A percentile compares a stretch with the other conserved stretches of the same genome.
These are phyloP conservation scores for Globisporangium paddicum DNA, from an alignment of 352 stramenopile species.

Conservation along the genomic window DNA sequence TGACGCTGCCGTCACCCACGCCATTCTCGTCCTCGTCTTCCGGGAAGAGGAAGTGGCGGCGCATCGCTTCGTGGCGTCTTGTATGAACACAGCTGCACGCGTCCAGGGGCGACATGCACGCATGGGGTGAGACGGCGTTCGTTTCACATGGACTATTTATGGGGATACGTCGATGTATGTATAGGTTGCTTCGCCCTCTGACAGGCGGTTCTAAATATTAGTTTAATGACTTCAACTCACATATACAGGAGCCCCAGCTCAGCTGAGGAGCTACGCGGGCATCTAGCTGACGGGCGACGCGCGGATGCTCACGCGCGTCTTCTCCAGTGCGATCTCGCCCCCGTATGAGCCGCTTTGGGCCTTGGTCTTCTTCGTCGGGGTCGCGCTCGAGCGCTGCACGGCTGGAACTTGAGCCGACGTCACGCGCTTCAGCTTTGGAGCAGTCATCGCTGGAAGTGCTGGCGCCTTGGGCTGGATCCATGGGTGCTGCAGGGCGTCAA, in stretches of 20 bases:
- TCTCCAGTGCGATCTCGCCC: slow-evolving; percentile 58
- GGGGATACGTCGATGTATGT: neutral
- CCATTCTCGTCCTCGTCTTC: slow-evolving; percentile 55
- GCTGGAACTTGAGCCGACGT: neutral
- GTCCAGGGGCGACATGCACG: neutral
- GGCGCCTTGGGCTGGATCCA: slow-evolving; percentile 22
- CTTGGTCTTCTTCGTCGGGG: slow-evolving; percentile 21
- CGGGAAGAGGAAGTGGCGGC: slow-evolving; percentile 58
- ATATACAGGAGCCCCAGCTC: neutral
- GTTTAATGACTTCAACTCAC: no score
- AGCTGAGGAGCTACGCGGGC: neutral
- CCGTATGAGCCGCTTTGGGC: slow-evolving; percentile 18
- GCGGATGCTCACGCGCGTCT: slow-evolving; percentile 46
- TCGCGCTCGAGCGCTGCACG: neutral
- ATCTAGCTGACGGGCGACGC: neutral
- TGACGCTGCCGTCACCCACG: slow-evolving; percentile 47
- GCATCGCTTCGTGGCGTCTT: no score
- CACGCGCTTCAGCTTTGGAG: slow-evolving; percentile 4
- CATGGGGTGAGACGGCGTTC: neutral
- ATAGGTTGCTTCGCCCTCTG: neutral
- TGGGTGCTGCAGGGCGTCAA: slow-evolving; percentile 43
- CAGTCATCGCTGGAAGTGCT: no score
- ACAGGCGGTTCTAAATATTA: neutral
- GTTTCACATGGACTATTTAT: neutral
- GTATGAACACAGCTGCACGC: no score